Conservation (phyloP, 257 asterid genomes). For the Solanum lycopersicoides region DNA sequence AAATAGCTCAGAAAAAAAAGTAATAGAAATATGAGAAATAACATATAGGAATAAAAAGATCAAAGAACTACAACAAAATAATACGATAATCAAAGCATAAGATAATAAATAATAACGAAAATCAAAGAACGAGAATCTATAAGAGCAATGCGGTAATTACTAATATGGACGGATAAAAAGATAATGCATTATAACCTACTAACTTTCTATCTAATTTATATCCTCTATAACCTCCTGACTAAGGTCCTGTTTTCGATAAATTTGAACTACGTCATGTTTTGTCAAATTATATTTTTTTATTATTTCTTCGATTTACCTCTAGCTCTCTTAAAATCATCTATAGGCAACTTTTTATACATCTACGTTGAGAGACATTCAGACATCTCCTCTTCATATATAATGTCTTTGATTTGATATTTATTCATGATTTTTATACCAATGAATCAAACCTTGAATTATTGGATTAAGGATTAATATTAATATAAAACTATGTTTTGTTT, state of each 20-base stretch:
- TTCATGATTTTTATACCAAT: background rate
- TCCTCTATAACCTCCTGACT: background rate
- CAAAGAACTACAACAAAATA: background rate
- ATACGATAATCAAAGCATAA: background rate
- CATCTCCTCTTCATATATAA: background rate
- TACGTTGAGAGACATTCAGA: rapidly evolving
- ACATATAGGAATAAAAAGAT: background rate
- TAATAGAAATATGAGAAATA: background rate
- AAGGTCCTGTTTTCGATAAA: background rate
- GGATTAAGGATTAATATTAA: background rate
- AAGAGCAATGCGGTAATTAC: background rate
- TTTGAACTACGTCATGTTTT: background rate
- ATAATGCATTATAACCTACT: background rate
- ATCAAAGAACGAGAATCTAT: background rate
- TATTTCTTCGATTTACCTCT: background rate
- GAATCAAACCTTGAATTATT: background rate
- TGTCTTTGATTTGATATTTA: background rate
- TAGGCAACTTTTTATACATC: background rate
- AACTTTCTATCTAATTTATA: background rate
- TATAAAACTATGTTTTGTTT: background rate
- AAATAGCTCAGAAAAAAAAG: background rate
- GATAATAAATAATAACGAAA: background rate
- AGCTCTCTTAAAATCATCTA: background rate
- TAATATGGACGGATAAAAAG: background rate
- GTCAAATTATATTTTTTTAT: background rate